Evolutionary conservation across 176 grass and related monocot species (phyloP).

Genomic region (Poa pratensis): DNA sequence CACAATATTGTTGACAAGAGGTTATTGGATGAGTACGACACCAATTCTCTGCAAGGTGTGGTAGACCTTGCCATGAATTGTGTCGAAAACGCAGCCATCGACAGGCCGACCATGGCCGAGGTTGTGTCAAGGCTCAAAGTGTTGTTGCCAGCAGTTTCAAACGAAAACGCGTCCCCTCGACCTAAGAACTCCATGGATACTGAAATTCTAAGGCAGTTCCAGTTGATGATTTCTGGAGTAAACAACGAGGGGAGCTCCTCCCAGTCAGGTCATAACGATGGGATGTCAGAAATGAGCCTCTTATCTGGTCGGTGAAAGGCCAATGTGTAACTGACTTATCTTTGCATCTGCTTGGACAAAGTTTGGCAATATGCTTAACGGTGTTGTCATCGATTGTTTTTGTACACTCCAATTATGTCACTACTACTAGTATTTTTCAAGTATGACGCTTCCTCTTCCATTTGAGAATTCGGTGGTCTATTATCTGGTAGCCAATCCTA

Average conservation of each 20-base stretch:
- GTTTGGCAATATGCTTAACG: not conserved
- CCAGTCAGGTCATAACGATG: not conserved
- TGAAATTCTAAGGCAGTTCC: not conserved
- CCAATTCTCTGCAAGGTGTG: not conserved
- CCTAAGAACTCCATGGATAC: not conserved
- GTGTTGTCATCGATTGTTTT: too few relatives aligned
- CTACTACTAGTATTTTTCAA: too few relatives aligned
- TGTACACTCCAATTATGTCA: too few relatives aligned
- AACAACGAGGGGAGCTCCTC: not conserved
- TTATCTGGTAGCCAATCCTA: not conserved
- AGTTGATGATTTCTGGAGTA: not conserved
- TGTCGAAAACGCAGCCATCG: not conserved
- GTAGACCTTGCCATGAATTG: constrained; percentile 32
- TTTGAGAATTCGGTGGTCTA: not conserved
- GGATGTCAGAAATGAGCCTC: not conserved
- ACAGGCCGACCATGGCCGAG: constrained; percentile 15
- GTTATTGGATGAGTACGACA: not conserved
- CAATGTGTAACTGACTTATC: not conserved
- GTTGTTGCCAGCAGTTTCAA: not conserved
- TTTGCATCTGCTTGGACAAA: not conserved
- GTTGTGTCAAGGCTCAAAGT: constrained; percentile 21
- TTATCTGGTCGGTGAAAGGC: not conserved
- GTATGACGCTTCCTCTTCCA: not conserved
- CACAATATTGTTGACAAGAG: not conserved
- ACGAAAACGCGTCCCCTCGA: not conserved